Evolutionary conservation across 176 grass and related monocot species (phyloP), one percentile per base, ranked within the genome.

Genomic region (Elaeis guineensis): DNA sequence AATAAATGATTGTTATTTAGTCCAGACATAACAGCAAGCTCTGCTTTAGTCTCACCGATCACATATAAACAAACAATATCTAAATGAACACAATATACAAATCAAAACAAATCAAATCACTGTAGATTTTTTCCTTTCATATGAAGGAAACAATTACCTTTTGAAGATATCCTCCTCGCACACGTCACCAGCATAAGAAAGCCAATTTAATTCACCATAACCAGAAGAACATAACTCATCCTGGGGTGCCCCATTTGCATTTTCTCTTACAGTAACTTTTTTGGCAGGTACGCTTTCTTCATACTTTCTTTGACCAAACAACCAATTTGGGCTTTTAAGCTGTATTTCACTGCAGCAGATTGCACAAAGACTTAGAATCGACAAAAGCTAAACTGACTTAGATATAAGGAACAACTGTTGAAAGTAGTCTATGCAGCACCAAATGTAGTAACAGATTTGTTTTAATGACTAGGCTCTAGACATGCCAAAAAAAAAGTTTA

Each of bases 271-370:
- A n/a, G 19, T 55, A 20, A 67, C 75, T 70, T 59, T 95, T 50
- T 55, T 30, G 8, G 49, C 54, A 64, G 71, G 63, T 39, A 66
- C 72, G 58, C 32, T 71, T 74, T 85, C 87, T 30, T 80, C 74
- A 4, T 91, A 78, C 70, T 97, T 97, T 44, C 81, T 97, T 77
- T 97, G 93, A 62, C 93, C 87, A 78, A 97, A 97, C 74, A 91
- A 75, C 93, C 93, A 97, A 72, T 89, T 97, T 22, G 87, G 81
- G 63, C 63, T 91, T 75, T 78, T 97, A 54, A 97, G 85, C 50
- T 97, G 93, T 83, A 97, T 89, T 81, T 97, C 93, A 61, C 93
- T 91, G 81, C 72, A 81, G 19, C 57, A 39, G 4, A n/a, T 55
- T 17, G 9, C 26, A 68, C 14, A 2, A 39, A 68, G 9, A 44